Percentiles rank a stretch among this genome's conserved stretches.
Conservation (phyloP, 805 yeast species). For the Candida yuanshanica region DNA sequence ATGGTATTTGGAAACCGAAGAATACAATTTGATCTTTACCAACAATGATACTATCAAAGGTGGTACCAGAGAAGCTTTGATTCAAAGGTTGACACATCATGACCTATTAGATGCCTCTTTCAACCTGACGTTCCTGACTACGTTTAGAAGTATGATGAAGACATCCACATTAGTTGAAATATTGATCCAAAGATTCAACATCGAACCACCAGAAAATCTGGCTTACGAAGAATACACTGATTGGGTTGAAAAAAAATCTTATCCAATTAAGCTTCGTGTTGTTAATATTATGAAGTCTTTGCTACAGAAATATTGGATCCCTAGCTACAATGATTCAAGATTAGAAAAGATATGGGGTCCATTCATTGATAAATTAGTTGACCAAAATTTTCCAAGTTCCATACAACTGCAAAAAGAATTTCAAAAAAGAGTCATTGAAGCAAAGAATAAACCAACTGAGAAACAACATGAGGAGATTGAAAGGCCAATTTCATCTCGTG, state of each 20-base stretch:
- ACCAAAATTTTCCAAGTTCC: conserved; percentile 39
- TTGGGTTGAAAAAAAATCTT: conserved; percentile 70
- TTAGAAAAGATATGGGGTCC: conserved; percentile 30
- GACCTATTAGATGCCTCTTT: conserved; percentile 55
- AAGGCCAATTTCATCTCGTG: conserved; percentile 11
- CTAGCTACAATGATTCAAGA: conserved; percentile 46
- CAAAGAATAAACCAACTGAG: conserved; percentile 2
- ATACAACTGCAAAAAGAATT: conserved; percentile 34
- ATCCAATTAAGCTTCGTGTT: conserved; percentile 61
- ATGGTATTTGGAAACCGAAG: conserved; percentile 71
- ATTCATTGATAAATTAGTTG: conserved; percentile 35
- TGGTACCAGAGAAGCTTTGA: conserved; percentile 71
- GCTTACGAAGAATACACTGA: conserved; percentile 72
- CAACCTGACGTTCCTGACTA: conserved; percentile 63
- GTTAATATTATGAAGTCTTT: conserved; percentile 61
- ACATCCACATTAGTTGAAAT: conserved; percentile 55
- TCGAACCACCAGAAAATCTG: conserved; percentile 82
- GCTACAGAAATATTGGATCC: conserved; percentile 66
- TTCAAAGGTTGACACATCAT: conserved; percentile 78
- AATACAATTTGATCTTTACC: conserved; percentile 53
- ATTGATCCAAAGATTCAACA: conserved; percentile 58
- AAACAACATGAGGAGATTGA: neutral
- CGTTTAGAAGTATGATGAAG: conserved; percentile 70
- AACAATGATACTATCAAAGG: conserved; percentile 72
- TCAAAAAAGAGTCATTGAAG: conserved; percentile 26